Evolutionary conservation across 2,329 filamentous ascomycete genomes (phyloP).

Genomic region (Pestalotiopsis sp.): DNA sequence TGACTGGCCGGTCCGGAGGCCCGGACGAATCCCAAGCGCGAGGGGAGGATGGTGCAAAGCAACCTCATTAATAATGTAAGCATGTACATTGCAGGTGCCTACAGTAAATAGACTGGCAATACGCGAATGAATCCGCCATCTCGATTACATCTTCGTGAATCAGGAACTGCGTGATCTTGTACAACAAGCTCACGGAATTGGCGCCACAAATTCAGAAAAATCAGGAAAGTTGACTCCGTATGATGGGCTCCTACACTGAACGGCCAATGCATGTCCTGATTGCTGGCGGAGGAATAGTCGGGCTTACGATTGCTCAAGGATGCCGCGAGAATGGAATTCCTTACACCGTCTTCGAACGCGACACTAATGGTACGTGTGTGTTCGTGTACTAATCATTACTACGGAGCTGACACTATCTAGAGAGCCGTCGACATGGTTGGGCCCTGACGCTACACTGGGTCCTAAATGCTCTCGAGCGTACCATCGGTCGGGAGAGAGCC

Average conservation of each 20-base stretch:
- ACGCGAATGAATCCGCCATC: not conserved
- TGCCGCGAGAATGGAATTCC: conserved; percentile 30
- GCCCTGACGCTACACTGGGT: conserved; percentile 64
- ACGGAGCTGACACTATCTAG: conserved; percentile 19
- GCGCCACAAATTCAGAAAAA: too few relatives aligned
- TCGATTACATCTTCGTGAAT: not conserved
- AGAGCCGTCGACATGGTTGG: conserved; percentile 51
- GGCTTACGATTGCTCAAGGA: conserved; percentile 38
- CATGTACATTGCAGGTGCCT: not conserved
- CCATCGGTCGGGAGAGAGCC: conserved; percentile 23
- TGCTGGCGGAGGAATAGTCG: conserved; percentile 39
- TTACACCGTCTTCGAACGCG: conserved; percentile 12
- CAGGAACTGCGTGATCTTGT: too few relatives aligned
- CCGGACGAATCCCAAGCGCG: not conserved
- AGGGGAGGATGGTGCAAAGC: not conserved
- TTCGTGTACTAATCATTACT: not conserved
- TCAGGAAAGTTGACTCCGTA: not conserved
- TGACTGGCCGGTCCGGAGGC: not conserved
- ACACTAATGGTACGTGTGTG: not conserved
- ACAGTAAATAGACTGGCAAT: not conserved
- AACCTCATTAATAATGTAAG: not conserved
- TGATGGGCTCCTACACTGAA: not conserved
- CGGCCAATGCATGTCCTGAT: conserved; percentile 32
- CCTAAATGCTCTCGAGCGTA: conserved; percentile 36
- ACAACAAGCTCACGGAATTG: too few relatives aligned